These are phyloP conservation scores for Brassica cretica DNA, from an alignment of 345 rosid species.

Conservation along the genomic window DNA sequence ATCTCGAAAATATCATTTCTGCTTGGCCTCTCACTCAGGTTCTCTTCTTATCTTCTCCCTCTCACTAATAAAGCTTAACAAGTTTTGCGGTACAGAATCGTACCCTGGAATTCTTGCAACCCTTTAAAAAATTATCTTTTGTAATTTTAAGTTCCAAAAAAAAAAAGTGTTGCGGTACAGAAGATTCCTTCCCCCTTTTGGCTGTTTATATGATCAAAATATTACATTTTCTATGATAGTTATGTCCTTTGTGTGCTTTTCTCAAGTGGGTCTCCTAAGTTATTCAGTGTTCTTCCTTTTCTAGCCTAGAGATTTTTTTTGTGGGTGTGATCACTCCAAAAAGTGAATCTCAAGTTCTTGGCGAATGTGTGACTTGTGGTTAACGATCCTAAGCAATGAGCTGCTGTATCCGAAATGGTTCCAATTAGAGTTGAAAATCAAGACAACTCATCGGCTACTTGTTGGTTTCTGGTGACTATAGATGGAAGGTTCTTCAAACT, in stretches of 20 bases:
- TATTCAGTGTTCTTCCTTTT: conserved; percentile 14
- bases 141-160: too few species aligned
- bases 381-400: conserved; percentile 35
- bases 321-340: conserved; percentile 18
- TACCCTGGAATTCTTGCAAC: too few species aligned
- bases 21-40: conserved; percentile 41
- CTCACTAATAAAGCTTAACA: not conserved
- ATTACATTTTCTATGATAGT: not conserved
- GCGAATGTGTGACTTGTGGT: too few species aligned
- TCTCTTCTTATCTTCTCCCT: conserved; percentile 34
- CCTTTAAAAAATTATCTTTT: too few species aligned
- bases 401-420: conserved; percentile 49
- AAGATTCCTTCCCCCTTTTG: conserved; percentile 32
- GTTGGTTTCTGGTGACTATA: conserved; percentile 35
- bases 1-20: conserved; percentile 49
- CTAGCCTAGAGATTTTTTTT: conserved; percentile 8
- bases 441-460: conserved; percentile 41
- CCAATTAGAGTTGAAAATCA: conserved; percentile 44
- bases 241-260: conserved; percentile 25
- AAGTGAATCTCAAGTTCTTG: conserved; percentile 14
- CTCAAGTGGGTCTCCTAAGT: not conserved
- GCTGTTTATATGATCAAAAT: conserved; percentile 17
- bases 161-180: not conserved
- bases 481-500: conserved; percentile 87
- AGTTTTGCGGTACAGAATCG: conserved; percentile 24